Conservation (phyloP, 78 protist species). For the Cavenderia fasciculata region DNA sequence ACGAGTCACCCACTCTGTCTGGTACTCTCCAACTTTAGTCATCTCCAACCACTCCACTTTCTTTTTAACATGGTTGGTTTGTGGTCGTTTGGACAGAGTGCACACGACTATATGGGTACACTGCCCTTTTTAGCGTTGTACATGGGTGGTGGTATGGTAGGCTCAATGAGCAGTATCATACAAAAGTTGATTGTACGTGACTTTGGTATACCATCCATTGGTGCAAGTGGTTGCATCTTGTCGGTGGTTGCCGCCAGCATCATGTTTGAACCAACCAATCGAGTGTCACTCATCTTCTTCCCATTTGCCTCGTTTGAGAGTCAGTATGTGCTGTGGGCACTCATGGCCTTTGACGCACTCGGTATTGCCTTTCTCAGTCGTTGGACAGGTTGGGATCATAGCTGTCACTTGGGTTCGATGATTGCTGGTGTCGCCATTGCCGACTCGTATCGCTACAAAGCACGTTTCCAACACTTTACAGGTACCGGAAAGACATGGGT, state of each 20-base stretch:
- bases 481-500: neutral
- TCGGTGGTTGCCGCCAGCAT: constrained; percentile 12
- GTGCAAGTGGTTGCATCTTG: constrained; percentile 46
- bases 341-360: constrained; percentile 3
- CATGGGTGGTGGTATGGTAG: constrained; percentile 48
- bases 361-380: neutral
- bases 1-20: constrained; percentile 23
- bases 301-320: constrained; percentile 7
- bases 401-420: constrained; percentile 31
- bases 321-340: neutral
- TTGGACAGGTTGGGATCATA: constrained; percentile 46
- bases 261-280: neutral
- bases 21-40: constrained; percentile 48
- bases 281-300: constrained; percentile 26
- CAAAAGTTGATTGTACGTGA: neutral
- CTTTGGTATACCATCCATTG: constrained; percentile 18
- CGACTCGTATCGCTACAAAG: constrained; percentile 14
- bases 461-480: constrained; percentile 7
- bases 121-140: constrained; percentile 16
- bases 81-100: constrained; percentile 24
- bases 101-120: constrained; percentile 32
- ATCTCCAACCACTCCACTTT: constrained; percentile 20
- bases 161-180: constrained; percentile 33
- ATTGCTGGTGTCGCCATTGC: neutral
- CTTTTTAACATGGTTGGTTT: constrained; percentile 52